Percentiles rank a stretch among this genome's conserved stretches.
Evolutionary conservation across 2,329 filamentous ascomycete genomes (phyloP).

Genomic region (Cladosporium phlei): DNA sequence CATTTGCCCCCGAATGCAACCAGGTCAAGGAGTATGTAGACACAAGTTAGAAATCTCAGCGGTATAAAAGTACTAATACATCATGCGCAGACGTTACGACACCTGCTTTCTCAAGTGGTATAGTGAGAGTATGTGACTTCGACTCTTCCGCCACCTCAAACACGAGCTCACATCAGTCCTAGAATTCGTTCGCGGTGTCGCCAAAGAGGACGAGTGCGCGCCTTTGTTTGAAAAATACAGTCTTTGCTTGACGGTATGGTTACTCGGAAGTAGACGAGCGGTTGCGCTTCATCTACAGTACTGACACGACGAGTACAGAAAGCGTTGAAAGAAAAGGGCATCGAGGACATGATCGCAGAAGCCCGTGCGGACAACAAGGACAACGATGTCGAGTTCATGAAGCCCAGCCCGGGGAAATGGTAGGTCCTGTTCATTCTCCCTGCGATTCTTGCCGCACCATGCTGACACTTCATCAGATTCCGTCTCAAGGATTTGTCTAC

Average conservation of each 20-base stretch:
- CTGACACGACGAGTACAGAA: constrained; percentile 49
- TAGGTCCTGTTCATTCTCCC: background rate
- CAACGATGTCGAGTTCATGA: constrained; percentile 69
- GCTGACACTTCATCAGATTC: background rate
- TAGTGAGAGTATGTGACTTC: constrained; percentile 72
- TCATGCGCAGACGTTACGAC: constrained; percentile 77
- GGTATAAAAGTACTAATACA: too few relatives aligned
- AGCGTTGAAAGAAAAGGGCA: constrained; percentile 80
- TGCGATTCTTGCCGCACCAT: background rate
- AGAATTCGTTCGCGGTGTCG: constrained; percentile 84
- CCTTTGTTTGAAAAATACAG: constrained; percentile 84
- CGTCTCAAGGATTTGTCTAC: background rate
- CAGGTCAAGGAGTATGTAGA: constrained; percentile 83
- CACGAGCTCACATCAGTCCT: background rate
- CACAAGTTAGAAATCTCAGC: background rate
- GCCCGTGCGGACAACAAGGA: constrained; percentile 85
- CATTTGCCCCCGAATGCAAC: constrained; percentile 89
- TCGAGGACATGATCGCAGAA: constrained; percentile 88
- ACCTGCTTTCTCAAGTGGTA: constrained; percentile 99
- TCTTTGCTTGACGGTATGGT: constrained; percentile 72
- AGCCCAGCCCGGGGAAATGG: constrained; percentile 32
- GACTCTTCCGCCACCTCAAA: background rate
- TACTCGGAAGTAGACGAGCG: background rate
- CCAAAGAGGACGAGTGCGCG: constrained; percentile 80
- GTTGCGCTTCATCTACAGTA: background rate